Evolutionary conservation across 345 rosid species (phyloP).

Genomic region (Psidium friedrichsthalianum): DNA sequence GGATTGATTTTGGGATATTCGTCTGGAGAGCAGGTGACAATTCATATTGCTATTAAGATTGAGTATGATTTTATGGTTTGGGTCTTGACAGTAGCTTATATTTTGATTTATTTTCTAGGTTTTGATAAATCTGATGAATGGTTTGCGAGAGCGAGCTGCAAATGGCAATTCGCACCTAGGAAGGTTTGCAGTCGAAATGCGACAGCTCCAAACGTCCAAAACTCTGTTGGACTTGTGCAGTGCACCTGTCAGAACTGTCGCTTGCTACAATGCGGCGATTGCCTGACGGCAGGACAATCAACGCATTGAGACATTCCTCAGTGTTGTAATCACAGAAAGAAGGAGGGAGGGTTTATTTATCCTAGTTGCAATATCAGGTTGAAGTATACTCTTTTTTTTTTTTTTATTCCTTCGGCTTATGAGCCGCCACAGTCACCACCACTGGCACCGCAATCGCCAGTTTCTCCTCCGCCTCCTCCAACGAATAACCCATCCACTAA

Average conservation of each 20-base stretch:
- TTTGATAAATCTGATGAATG: background rate
- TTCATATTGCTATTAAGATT: background rate
- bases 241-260: conserved; percentile 1
- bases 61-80: background rate
- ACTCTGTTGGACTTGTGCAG: background rate
- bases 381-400: background rate
- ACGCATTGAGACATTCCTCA: no score
- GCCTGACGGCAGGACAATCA: no score
- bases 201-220: background rate
- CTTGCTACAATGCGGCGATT: background rate
- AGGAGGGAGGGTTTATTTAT: background rate
- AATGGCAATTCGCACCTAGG: background rate
- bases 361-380: background rate
- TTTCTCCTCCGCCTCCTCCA: background rate
- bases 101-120: background rate
- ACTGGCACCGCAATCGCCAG: background rate
- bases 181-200: background rate
- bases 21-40: background rate
- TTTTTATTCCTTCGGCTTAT: background rate
- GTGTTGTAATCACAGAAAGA: background rate
- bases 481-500: background rate
- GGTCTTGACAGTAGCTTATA: background rate
- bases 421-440: background rate
- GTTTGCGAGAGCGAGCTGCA: background rate
- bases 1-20: background rate